Base-by-base conservation (phyloP, 176 grass and related monocot species). In the Avena insularis region DNA sequence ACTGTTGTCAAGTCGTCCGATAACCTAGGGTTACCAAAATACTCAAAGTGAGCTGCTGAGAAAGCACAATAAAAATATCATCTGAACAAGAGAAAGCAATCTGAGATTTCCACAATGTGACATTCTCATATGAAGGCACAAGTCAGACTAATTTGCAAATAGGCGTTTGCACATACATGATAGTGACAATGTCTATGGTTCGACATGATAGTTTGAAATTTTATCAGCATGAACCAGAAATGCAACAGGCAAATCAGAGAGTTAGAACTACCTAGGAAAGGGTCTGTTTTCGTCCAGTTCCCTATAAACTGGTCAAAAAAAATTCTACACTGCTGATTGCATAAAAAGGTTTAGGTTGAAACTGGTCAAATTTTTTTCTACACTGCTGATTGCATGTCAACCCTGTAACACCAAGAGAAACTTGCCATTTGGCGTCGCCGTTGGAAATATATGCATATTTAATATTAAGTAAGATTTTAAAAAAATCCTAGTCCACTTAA, bases 1-100 rank as follows among this genome's bases (percentile, higher is more conserved):
- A 89, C 96, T 98, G 83, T 98, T 98, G 54, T 96, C 93, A 5
- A 98, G 92, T 74, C 96, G 92, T n/a, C 93, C 96, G 59, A 98
- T 93, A 48, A 98, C 85, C 96, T 96, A 84, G 23, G 20, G 35
- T 83, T 85, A 85, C 75, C 79, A 85, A 4, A 79, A 81, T n/a
- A 75, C 1, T 46, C 19, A 82, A 1, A 66, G 29, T 79, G 84
- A 90, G 65, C 29, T n/a, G 29, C 9, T 57, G 1, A 80, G 16
- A 71, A 64, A 72, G 36, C 13, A 72, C 49, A 80, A 74, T 13
- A 48, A 5, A 65, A 86, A 4, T 8, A 78, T 54, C 51, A 78
- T 82, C 29, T 59, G 23, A 84, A 79, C 20, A 73, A 6, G 61
- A 17, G 83, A 16, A 82, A 79, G 56, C 25, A 87, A 73, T 56